A percentile compares a stretch with the other conserved stretches of the same genome.
These are phyloP conservation scores for Salix caprea DNA, from an alignment of 345 rosid species.

Conservation along the genomic window DNA sequence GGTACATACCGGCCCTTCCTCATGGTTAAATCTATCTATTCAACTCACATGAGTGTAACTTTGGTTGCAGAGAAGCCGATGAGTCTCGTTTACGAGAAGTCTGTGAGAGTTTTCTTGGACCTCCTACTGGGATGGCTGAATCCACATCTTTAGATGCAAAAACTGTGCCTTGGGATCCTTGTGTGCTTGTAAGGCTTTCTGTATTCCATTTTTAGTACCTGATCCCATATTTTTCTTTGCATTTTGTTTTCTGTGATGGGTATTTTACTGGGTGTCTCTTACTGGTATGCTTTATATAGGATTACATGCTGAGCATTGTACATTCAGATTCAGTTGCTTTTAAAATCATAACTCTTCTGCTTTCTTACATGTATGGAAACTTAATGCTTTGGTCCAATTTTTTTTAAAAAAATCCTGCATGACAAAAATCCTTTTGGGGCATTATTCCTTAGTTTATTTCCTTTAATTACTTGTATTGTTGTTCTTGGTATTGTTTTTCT, in stretches of 20 bases:
- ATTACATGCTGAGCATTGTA: neutral
- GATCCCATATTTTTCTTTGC: neutral
- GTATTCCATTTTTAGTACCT: neutral
- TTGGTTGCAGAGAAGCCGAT: conserved; percentile 78
- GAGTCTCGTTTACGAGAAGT: conserved; percentile 93
- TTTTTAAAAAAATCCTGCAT: neutral
- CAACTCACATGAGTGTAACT: neutral
- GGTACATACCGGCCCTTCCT: neutral
- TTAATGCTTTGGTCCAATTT: neutral
- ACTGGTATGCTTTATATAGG: neutral
- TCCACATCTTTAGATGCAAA: conserved; percentile 42
- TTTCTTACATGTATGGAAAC: neutral
- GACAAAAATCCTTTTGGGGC: neutral
- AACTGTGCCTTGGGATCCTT: conserved; percentile 80
- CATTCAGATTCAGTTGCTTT: neutral
- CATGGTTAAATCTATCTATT: neutral
- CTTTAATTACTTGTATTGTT: neutral
- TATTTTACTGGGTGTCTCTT: neutral
- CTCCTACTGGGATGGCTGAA: conserved; percentile 86
- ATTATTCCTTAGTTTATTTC: neutral
- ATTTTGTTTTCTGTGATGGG: neutral
- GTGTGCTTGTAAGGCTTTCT: conserved; percentile 61
- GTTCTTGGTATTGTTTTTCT: neutral
- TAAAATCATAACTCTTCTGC: neutral
- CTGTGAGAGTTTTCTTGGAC: conserved; percentile 93